A percentile compares a stretch with the other conserved stretches of the same genome.
These are phyloP conservation scores for Colletotrichum orbiculare DNA, from an alignment of 2,329 filamentous ascomycete species.

Conservation along the genomic window DNA sequence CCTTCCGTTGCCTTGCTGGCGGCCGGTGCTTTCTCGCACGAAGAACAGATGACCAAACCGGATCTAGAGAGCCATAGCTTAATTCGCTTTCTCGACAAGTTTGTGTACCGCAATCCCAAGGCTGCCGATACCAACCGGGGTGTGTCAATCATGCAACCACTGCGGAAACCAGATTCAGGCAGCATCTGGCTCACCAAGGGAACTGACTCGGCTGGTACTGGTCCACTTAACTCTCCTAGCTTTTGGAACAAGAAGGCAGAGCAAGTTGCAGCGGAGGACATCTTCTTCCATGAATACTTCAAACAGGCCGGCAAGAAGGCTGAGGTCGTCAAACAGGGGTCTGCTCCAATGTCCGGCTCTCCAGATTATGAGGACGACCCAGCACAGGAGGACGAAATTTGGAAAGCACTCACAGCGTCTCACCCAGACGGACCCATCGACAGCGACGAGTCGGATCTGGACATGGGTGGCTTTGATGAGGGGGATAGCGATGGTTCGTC, in stretches of 20 bases:
- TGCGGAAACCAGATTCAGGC: constrained; percentile 68
- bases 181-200: constrained; percentile 68
- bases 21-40: constrained; percentile 73
- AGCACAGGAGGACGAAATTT: constrained; percentile 82
- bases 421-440: constrained; percentile 80
- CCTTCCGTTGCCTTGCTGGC: constrained; percentile 92
- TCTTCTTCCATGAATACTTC: constrained; percentile 99
- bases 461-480: constrained; percentile 57
- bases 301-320: constrained; percentile 73
- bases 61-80: constrained; percentile 91
- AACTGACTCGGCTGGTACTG: constrained; percentile 47
- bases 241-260: constrained; percentile 95
- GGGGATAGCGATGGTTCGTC: constrained; percentile 51
- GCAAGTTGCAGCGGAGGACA: constrained; percentile 89
- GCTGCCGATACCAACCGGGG: constrained; percentile 75
- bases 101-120: constrained; percentile 97
- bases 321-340: constrained; percentile 67
- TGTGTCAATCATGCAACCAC: constrained; percentile 95
- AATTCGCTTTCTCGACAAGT: constrained; percentile 96
- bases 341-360: constrained; percentile 55
- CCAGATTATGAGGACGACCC: constrained; percentile 63
- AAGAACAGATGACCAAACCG: constrained; percentile 84
- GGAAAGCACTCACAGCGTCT: constrained; percentile 88
- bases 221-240: constrained; percentile 80
- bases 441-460: constrained; percentile 67